Conservation (phyloP, 2,329 filamentous ascomycete species). For the Venturia carpophila region DNA sequence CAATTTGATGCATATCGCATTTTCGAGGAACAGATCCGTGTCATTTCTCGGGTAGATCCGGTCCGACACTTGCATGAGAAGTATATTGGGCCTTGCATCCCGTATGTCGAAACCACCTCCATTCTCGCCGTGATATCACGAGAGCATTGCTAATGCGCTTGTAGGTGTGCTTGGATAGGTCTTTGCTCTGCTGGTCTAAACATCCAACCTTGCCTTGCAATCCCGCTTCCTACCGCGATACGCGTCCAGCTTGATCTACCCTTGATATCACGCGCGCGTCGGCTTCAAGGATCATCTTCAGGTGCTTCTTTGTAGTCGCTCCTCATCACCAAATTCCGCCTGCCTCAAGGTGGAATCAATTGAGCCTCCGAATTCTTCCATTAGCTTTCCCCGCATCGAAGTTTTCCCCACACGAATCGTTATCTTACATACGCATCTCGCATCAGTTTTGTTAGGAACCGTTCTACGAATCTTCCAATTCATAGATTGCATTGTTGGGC, state of each 20-base stretch:
- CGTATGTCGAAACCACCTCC: neutral
- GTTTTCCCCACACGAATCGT: neutral
- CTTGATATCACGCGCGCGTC: conserved; percentile 3
- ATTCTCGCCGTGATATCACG: neutral
- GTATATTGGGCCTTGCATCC: conserved; percentile 4
- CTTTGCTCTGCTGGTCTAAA: neutral
- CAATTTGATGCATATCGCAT: conserved; percentile 8
- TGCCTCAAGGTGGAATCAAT: neutral
- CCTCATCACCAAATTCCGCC: neutral
- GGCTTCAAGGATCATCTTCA: neutral
- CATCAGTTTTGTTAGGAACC: neutral
- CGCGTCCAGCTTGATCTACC: neutral
- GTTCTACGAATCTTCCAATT: neutral
- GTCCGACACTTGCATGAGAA: conserved; percentile 2
- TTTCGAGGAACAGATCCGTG: neutral
- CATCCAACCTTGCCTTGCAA: neutral
- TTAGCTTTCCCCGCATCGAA: conserved; percentile 7
- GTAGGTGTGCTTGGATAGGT: neutral
- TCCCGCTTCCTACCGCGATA: conserved; percentile 1
- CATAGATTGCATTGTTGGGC: neutral
- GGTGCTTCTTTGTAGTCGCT: neutral
- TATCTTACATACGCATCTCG: neutral
- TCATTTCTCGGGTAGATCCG: conserved; percentile 7
- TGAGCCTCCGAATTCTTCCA: conserved; percentile 6
- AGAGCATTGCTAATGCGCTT: neutral